phyloP scores from a whole-genome alignment of 1,284 basidiomycete species.

The Vanrija sp. region DNA sequence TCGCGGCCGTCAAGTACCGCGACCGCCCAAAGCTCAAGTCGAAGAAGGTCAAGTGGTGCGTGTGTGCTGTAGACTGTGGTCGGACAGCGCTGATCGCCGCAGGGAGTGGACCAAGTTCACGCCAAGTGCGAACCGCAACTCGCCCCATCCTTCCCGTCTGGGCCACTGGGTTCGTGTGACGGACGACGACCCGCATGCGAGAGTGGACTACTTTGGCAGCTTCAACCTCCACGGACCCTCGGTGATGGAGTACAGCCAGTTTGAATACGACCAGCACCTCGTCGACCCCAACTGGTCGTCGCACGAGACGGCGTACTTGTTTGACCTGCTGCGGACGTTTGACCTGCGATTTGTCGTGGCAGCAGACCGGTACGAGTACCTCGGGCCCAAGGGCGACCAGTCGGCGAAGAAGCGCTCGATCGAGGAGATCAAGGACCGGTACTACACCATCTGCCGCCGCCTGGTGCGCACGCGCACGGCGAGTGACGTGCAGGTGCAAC shows the following conservation, averaged over 20 bases:
- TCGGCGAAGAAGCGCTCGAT: constrained; percentile 56
- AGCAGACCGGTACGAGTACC: constrained; percentile 79
- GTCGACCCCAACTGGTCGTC: constrained; percentile 82
- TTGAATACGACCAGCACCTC: constrained; percentile 80
- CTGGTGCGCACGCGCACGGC: constrained; percentile 75
- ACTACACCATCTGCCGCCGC: constrained; percentile 87
- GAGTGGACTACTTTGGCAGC: constrained; percentile 41
- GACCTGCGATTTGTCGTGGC: constrained; percentile 89
- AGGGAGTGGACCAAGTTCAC: constrained; percentile 74
- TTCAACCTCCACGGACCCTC: constrained; percentile 51
- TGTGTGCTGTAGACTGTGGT: constrained; percentile 10
- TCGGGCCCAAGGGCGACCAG: constrained; percentile 14
- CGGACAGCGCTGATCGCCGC: constrained; percentile 1
- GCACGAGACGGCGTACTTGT: constrained; percentile 93
- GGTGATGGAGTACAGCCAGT: constrained; percentile 76
- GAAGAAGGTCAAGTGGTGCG: constrained; percentile 59
- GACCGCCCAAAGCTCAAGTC: constrained; percentile 60
- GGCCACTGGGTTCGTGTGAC: constrained; percentile 42
- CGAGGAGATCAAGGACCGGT: constrained; percentile 91
- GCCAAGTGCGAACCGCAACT: constrained; percentile 27
- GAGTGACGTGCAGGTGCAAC: constrained; percentile 69
- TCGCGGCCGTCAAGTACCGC: constrained; percentile 66
- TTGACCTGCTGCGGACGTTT: constrained; percentile 72
- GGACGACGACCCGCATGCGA: constrained; percentile 29
- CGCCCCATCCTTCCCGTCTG: constrained; percentile 17